Evolutionary conservation across 768 basidiomycete genomes (phyloP), one percentile per base, ranked within the genome.

Genomic region (Kwoniella bestiolae): DNA sequence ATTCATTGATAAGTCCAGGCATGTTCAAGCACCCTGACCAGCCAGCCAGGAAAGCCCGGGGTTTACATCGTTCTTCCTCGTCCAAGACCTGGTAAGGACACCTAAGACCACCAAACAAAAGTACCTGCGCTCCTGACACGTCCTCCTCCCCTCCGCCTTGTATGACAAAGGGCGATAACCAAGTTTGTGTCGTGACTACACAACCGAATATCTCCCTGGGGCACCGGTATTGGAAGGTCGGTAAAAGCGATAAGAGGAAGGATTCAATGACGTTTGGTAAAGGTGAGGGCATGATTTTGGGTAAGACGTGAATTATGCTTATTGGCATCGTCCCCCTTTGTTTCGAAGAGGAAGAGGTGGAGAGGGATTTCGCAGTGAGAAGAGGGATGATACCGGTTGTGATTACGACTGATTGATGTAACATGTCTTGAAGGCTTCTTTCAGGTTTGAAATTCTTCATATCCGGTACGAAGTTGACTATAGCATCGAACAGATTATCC

Each of bases 391-490:
- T 63, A 6, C 64, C 70, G 0, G 74, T 73, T 4, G 74, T 76
- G 3, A 68, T 21, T 4, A 73, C 60, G 0, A 76, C 68, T 2
- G 70, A 51, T 57, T 70, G 65, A 29, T 76, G 74, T 16, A 76
- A 60, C 74, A 76, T 73, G 14, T 71, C 68, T 34, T 71, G 66
- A 46, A 76, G 32, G 7, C 65, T 56, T 47, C 60, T 41, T 11
- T 69, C 52, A 25, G 51, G 58, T 21, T 32, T 26, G 34, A 49
- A 65, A 25, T 62, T 69, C 12, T 26, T 26, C 44, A 61, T 49
- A 3, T 63, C 32, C 2, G 72, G 68, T 23, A 76, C 50, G 46
- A 76, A 69, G 52, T 76, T 71, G 65, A 76, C 26, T 18, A 76
- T 64, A 5, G 68, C 69, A 44, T 76, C 74, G 52, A 75, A 76